These are phyloP conservation scores for Jacaranda mimosifolia DNA, from an alignment of 257 asterid genomes.

Conservation along the genomic window DNA sequence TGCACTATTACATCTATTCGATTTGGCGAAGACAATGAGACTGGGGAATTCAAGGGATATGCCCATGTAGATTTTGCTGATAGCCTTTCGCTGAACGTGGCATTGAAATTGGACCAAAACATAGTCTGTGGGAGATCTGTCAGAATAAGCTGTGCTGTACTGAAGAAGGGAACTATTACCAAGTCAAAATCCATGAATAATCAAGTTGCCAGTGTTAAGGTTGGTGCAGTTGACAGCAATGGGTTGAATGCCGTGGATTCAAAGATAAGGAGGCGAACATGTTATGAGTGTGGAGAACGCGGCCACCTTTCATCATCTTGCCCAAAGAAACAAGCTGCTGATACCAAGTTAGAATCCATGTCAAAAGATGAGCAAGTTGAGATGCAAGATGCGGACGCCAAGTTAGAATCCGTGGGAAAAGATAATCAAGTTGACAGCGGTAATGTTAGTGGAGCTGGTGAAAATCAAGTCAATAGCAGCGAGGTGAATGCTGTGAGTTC, in stretches of 20 bases:
- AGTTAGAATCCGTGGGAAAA: neutral
- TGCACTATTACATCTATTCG: constrained; percentile 71
- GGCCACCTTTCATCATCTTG: constrained; percentile 89
- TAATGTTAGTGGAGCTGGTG: constrained; percentile 20
- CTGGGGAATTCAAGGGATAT: constrained; percentile 85
- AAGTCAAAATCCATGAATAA: constrained; percentile 33
- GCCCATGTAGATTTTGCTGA: constrained; percentile 89
- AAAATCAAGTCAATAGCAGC: constrained; percentile 34
- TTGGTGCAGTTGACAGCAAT: constrained; percentile 23
- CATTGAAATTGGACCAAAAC: constrained; percentile 82
- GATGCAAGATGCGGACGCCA: neutral
- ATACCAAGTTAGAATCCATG: constrained; percentile 3
- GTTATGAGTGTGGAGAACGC: constrained; percentile 85
- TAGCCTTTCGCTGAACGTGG: constrained; percentile 57
- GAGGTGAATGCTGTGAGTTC: constrained; percentile 54
- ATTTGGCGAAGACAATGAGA: constrained; percentile 89
- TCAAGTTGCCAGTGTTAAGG: constrained; percentile 28
- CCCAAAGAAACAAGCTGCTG: constrained; percentile 42
- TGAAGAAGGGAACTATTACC: constrained; percentile 53
- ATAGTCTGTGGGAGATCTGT: constrained; percentile 81
- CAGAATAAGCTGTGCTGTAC: constrained; percentile 80
- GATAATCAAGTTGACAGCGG: constrained; percentile 7
- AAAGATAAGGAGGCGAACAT: constrained; percentile 83
- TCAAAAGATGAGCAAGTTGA: constrained; percentile 6
- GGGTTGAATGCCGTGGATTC: constrained; percentile 52